These are phyloP conservation scores for Kluyveromyces aestuarii DNA, from an alignment of 805 yeast genomes.

Conservation along the genomic window DNA sequence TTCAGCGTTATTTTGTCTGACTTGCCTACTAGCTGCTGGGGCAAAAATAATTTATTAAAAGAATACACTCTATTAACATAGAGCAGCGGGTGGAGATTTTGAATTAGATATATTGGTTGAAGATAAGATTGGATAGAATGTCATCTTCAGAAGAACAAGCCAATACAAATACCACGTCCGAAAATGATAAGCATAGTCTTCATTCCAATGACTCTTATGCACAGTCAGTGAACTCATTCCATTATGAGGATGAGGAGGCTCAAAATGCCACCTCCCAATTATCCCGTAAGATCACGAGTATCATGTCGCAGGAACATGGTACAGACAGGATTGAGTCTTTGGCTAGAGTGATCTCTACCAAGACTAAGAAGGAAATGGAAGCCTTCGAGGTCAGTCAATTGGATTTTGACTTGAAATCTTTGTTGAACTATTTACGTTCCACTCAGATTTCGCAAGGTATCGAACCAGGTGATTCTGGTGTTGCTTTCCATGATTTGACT, in stretches of 20 bases:
- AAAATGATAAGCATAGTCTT: neutral
- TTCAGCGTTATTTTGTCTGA: neutral
- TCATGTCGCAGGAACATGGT: conserved; percentile 29
- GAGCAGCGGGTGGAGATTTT: no score
- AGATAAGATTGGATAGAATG: conserved; percentile 6
- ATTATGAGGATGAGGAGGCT: conserved; percentile 15
- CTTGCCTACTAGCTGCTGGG: neutral
- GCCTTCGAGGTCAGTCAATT: conserved; percentile 36
- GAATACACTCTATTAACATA: neutral
- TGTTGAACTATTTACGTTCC: conserved; percentile 33
- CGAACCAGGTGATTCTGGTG: conserved; percentile 42
- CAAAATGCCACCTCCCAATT: conserved; percentile 20
- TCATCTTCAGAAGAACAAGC: conserved; percentile 13
- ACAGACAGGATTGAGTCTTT: conserved; percentile 37
- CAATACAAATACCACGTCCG: conserved; percentile 2
- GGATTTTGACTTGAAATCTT: conserved; percentile 37
- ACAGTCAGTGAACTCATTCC: conserved; percentile 19
- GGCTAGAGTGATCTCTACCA: conserved; percentile 41
- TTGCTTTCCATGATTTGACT: conserved; percentile 36
- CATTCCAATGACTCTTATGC: conserved; percentile 14
- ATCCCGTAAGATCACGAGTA: conserved; percentile 24
- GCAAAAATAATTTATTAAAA: neutral
- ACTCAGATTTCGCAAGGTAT: conserved; percentile 37
- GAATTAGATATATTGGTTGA: neutral
- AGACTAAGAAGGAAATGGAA: conserved; percentile 38